A percentile compares a stretch with the other conserved stretches of the same genome.
These are phyloP conservation scores for Lentinula guzmanii DNA, from an alignment of 768 basidiomycete species.

Conservation along the genomic window DNA sequence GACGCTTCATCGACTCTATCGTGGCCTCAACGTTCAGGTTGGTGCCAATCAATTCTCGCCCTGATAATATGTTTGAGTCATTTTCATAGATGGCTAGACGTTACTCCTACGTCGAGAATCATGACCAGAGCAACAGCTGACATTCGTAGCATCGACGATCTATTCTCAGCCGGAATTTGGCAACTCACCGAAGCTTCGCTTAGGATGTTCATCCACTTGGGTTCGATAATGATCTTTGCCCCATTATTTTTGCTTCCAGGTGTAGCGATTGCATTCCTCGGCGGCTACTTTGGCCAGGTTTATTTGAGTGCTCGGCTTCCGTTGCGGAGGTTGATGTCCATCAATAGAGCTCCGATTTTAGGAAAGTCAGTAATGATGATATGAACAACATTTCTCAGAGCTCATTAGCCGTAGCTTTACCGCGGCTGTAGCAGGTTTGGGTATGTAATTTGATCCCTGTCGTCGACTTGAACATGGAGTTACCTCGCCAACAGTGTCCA, in stretches of 20 bases:
- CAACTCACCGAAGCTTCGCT: slow-evolving; percentile 10
- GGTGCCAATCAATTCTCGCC: neutral
- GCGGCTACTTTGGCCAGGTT: slow-evolving; percentile 34
- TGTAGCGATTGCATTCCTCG: slow-evolving; percentile 32
- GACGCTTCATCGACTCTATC: slow-evolving; percentile 26
- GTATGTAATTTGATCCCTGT: slow-evolving; percentile 21
- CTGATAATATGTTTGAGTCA: neutral
- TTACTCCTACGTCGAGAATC: slow-evolving; percentile 24
- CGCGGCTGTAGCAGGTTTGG: slow-evolving; percentile 52
- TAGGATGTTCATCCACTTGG: slow-evolving; percentile 35
- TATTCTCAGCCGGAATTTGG: neutral
- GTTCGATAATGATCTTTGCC: slow-evolving; percentile 36
- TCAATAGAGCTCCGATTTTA: slow-evolving; percentile 28
- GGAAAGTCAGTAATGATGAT: slow-evolving; percentile 28
- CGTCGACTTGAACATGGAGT: neutral
- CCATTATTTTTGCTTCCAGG: slow-evolving; percentile 45
- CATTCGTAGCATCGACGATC: slow-evolving; percentile 18
- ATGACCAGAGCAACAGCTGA: slow-evolving; percentile 45
- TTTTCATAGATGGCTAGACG: slow-evolving; percentile 19
- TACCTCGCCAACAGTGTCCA: slow-evolving; percentile 31
- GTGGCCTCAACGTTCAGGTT: slow-evolving; percentile 36
- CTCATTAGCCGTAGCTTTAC: slow-evolving; percentile 27
- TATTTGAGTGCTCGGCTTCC: slow-evolving; percentile 43
- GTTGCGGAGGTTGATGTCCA: slow-evolving; percentile 42
- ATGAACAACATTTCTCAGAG: slow-evolving; percentile 18